Conservation (phyloP, 768 basidiomycete species). For the Glaciozyma antarctica region DNA sequence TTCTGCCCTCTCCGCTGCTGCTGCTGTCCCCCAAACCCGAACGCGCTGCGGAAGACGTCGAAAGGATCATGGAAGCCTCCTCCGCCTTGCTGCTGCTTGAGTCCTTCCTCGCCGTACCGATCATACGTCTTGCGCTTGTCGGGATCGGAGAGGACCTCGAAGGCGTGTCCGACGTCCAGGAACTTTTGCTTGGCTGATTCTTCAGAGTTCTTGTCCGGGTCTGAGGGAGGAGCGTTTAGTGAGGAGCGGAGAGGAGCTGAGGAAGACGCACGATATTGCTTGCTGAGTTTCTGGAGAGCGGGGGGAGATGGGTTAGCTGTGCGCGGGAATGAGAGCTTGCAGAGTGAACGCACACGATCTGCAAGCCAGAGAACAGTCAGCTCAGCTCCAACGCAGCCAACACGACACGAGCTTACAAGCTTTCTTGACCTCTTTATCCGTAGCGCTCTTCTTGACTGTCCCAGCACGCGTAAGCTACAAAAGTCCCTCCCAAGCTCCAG, state of each 20-base stretch:
- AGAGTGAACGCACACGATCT: background rate
- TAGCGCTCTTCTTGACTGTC: background rate
- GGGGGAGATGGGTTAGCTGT: background rate
- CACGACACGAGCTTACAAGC: conserved; percentile 6
- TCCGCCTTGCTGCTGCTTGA: conserved; percentile 62
- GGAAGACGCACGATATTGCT: conserved; percentile 18
- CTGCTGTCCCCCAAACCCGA: conserved; percentile 41
- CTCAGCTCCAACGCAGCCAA: conserved; percentile 5
- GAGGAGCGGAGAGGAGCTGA: conserved; percentile 37
- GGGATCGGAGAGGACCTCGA: conserved; percentile 83
- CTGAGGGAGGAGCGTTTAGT: conserved; percentile 48
- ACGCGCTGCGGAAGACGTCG: conserved; percentile 88
- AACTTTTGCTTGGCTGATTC: conserved; percentile 68
- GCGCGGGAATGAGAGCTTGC: background rate
- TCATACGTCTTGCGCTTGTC: conserved; percentile 93
- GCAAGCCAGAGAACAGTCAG: background rate
- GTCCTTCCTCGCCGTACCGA: conserved; percentile 84
- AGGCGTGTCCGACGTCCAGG: conserved; percentile 61
- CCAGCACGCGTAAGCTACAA: background rate
- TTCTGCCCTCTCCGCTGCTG: conserved; percentile 41
- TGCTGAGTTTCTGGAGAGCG: conserved; percentile 19
- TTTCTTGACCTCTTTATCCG: conserved; percentile 21
- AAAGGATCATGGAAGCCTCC: conserved; percentile 66
- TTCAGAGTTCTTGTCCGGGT: conserved; percentile 91
- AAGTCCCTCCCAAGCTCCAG: background rate